Evolutionary conservation across 148 eudicot species (phyloP).

Genomic region (Dysphania ambrosioides): DNA sequence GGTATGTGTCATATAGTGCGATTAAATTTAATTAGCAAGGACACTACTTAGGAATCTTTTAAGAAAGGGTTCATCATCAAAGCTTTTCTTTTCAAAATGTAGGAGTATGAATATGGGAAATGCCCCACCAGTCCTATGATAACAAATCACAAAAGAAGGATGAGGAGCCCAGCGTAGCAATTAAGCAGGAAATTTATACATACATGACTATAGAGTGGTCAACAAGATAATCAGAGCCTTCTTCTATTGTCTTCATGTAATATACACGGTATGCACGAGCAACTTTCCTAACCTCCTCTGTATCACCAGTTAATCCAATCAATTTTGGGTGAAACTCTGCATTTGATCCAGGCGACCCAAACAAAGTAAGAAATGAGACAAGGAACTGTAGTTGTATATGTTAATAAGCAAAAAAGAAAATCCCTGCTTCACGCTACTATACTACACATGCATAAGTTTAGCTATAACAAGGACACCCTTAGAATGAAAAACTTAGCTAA

Average conservation of each 20-base stretch:
- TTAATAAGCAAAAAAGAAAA: background rate
- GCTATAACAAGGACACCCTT: background rate
- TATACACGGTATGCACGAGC: conserved; percentile 94
- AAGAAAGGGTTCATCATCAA: background rate
- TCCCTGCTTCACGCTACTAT: background rate
- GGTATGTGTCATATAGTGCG: background rate
- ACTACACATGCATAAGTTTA: background rate
- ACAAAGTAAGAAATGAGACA: background rate
- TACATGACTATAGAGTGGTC: conserved; percentile 98
- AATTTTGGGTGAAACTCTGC: conserved; percentile 89
- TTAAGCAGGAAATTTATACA: conserved; percentile 21
- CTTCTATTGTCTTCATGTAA: conserved; percentile 94
- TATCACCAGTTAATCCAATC: conserved; percentile 83
- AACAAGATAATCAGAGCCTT: conserved; percentile 95
- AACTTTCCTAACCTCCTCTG: conserved; percentile 74
- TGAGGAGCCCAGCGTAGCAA: background rate
- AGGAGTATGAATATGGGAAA: background rate
- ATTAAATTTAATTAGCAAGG: background rate
- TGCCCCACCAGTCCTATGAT: background rate
- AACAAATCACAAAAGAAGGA: background rate
- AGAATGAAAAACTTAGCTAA: background rate
- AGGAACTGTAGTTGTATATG: background rate
- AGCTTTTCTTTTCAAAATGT: background rate
- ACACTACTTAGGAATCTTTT: background rate
- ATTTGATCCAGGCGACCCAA: conserved; percentile 7